phyloP scores from a whole-genome alignment of 2,329 filamentous ascomycete genomes.

The Penicillium sp. region DNA sequence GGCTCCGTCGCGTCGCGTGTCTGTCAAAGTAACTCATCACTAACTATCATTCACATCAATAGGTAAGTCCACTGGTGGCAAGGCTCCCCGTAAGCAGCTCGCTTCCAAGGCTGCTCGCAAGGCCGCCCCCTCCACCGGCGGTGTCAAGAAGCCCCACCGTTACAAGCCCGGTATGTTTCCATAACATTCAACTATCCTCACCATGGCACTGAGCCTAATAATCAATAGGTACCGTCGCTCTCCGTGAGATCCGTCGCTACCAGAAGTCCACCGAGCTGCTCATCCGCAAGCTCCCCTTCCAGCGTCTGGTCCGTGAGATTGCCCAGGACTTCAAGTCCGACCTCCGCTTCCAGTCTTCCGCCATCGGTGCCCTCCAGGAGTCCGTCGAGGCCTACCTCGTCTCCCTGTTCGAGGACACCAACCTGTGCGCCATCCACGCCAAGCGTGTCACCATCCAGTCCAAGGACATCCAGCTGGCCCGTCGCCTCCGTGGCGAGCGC shows the following conservation, averaged over 20 bases:
- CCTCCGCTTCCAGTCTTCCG: conserved; percentile 95
- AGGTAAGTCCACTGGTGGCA: conserved; percentile 71
- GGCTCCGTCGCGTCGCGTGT: conserved; percentile 9
- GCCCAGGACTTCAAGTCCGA: conserved; percentile 93
- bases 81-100: conserved; percentile 85
- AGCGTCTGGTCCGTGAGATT: conserved; percentile 95
- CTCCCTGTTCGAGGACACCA: conserved; percentile 97
- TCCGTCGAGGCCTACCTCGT: conserved; percentile 98
- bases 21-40: conserved; percentile 14
- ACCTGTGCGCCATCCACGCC: conserved; percentile 96
- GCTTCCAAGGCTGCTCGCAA: conserved; percentile 99
- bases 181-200: background rate
- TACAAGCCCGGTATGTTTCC: conserved; percentile 66
- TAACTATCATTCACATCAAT: conserved; percentile 27
- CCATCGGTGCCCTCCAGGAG: conserved; percentile 95
- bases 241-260: conserved; percentile 97
- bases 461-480: conserved; percentile 96
- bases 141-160: conserved; percentile 92
- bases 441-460: conserved; percentile 94
- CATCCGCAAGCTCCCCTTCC: conserved; percentile 95
- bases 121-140: conserved; percentile 91
- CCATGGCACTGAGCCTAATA: conserved; percentile 19
- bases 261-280: conserved; percentile 96
- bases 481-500: conserved; percentile 89
- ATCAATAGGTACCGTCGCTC: conserved; percentile 69